These are phyloP conservation scores for Cryptococcus depauperatus DNA, from an alignment of 1,284 basidiomycete species.

Conservation along the genomic window DNA sequence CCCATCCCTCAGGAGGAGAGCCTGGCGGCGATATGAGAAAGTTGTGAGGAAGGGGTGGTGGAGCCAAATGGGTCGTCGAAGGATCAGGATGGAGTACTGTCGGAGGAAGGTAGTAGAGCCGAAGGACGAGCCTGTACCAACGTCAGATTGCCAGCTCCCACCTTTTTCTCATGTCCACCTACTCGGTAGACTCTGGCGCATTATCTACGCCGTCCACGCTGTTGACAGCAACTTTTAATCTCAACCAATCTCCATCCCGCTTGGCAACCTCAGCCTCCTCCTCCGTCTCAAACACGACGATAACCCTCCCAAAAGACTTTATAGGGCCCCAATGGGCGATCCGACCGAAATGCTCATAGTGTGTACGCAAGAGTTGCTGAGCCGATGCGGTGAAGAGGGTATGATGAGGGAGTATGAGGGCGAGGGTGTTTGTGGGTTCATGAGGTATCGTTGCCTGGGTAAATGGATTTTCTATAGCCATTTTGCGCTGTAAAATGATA, in stretches of 20 bases:
- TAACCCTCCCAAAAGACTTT: constrained; percentile 66
- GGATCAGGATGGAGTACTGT: constrained; percentile 49
- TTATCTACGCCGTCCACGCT: not conserved
- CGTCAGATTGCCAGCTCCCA: not conserved
- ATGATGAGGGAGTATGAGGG: constrained; percentile 57
- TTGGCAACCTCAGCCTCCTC: constrained; percentile 39
- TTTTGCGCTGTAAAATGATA: not conserved
- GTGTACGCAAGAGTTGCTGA: constrained; percentile 56
- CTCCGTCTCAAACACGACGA: constrained; percentile 65
- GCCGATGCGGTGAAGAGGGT: constrained; percentile 62
- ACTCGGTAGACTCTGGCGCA: not conserved
- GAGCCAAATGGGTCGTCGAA: constrained; percentile 54
- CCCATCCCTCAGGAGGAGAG: constrained; percentile 97
- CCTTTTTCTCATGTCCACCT: not conserved
- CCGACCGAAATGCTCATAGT: constrained; percentile 64
- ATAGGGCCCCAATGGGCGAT: constrained; percentile 82
- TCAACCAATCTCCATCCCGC: constrained; percentile 36
- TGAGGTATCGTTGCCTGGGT: constrained; percentile 2
- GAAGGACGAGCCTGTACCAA: constrained; percentile 50
- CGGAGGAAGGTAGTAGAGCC: constrained; percentile 70
- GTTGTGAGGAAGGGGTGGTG: constrained; percentile 77
- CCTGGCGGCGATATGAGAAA: constrained; percentile 97
- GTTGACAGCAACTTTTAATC: constrained; percentile 21
- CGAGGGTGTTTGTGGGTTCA: constrained; percentile 57
- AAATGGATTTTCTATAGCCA: constrained; percentile 1